Evolutionary conservation across 257 asterid species (phyloP).

Genomic region (Linderniella brevidens): DNA sequence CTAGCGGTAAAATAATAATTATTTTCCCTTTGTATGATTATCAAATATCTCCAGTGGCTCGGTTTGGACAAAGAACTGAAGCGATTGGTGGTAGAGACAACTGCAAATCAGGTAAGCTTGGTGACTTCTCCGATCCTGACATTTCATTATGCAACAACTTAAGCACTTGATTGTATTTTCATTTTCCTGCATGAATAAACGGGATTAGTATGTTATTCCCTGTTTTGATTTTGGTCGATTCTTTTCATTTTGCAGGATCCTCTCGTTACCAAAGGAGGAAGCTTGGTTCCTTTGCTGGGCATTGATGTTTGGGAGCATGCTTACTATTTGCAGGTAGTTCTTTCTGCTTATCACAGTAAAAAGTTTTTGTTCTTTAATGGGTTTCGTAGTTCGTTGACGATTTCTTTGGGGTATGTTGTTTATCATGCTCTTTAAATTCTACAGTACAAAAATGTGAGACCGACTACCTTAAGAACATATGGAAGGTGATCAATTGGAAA

Average conservation of each 20-base stretch:
- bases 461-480: conserved; percentile 49
- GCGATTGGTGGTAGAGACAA: conserved; percentile 29
- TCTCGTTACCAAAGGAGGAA: conserved; percentile 50
- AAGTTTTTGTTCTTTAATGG: no score
- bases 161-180: background rate
- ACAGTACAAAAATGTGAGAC: conserved; percentile 71
- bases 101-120: background rate
- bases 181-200: no score
- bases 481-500: conserved; percentile 60
- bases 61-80: conserved; percentile 34
- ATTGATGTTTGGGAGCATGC: conserved; percentile 88
- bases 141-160: background rate
- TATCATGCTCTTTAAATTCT: conserved; percentile 4
- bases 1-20: no score
- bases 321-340: conserved; percentile 60
- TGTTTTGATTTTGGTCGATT: background rate
- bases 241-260: conserved; percentile 39
- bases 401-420: background rate
- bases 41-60: conserved; percentile 28
- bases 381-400: no score
- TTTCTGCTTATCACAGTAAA: background rate
- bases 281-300: conserved; percentile 57
- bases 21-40: background rate
- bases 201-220: background rate
- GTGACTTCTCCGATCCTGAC: background rate